Percentiles rank a stretch among this genome's conserved stretches.
Conservation (phyloP, 345 rosid genomes). For the Linum tenue region DNA sequence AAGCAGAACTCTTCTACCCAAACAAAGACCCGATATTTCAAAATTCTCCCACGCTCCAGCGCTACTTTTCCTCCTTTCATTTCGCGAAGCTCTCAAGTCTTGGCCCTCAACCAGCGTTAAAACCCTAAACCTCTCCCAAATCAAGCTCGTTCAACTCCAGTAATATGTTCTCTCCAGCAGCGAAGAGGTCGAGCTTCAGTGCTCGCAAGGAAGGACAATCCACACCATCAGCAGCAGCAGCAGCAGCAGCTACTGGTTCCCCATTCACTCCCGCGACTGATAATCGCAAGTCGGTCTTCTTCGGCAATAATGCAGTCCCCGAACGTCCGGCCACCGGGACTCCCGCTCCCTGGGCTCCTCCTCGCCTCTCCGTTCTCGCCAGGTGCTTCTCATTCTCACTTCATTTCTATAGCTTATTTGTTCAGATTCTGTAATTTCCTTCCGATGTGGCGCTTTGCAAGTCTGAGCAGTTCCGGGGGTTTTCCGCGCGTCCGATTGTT, state of each 20-base stretch:
- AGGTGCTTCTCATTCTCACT: constrained; percentile 31
- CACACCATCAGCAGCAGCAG: background rate
- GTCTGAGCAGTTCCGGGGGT: no score
- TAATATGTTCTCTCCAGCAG: constrained; percentile 72
- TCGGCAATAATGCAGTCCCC: constrained; percentile 30
- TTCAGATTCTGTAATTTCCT: background rate
- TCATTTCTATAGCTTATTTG: background rate
- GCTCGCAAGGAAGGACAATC: constrained; percentile 31
- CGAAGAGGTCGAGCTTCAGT: constrained; percentile 41
- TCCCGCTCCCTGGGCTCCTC: constrained; percentile 86
- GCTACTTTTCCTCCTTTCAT: background rate
- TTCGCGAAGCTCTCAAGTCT: background rate
- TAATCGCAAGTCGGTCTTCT: constrained; percentile 22
- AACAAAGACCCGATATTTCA: background rate
- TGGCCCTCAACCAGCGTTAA: background rate
- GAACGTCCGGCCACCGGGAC: constrained; percentile 71
- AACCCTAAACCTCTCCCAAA: constrained; percentile 27
- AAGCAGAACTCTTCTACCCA: no score
- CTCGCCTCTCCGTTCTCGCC: constrained; percentile 84
- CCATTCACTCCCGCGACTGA: constrained; percentile 48
- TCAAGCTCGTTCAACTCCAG: background rate
- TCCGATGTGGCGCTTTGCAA: no score
- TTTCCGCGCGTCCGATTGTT: background rate
- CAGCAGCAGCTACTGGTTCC: constrained; percentile 30
- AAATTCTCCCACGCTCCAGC: background rate